phyloP scores from a whole-genome alignment of 2,329 filamentous ascomycete species.

The Aulographum hederae region DNA sequence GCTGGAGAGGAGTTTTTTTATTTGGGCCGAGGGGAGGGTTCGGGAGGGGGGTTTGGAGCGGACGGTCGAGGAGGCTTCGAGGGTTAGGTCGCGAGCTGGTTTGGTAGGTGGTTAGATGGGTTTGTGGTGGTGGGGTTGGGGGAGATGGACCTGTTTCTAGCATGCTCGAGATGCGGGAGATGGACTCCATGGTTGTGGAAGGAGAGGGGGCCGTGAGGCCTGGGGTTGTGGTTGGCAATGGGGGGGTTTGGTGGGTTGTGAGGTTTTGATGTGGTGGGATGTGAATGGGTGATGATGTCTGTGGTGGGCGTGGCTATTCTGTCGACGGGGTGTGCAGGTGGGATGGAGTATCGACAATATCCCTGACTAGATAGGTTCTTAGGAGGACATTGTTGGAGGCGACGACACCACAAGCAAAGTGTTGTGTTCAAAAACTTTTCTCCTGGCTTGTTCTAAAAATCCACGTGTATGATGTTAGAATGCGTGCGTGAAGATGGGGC shows the following conservation, averaged over 20 bases:
- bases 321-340: too few relatives aligned
- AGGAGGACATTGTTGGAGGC: too few relatives aligned
- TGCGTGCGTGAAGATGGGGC: too few relatives aligned
- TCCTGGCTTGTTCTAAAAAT: too few relatives aligned
- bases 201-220: neutral
- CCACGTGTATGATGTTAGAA: too few relatives aligned
- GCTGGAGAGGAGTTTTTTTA: constrained; percentile 90
- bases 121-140: neutral
- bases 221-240: neutral
- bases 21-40: constrained; percentile 58
- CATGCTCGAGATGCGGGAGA: constrained; percentile 81
- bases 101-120: constrained; percentile 35
- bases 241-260: neutral
- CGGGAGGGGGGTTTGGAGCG: constrained; percentile 36
- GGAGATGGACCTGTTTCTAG: constrained; percentile 90
- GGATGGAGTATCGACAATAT: too few relatives aligned
- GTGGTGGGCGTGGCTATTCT: too few relatives aligned
- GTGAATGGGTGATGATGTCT: neutral
- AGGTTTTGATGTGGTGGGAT: neutral
- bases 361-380: too few relatives aligned
- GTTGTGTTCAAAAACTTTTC: too few relatives aligned
- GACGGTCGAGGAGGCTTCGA: constrained; percentile 77
- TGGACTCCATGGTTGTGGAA: constrained; percentile 64
- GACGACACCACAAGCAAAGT: too few relatives aligned
- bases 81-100: constrained; percentile 90